phyloP scores from a whole-genome alignment of 177 flowering plant species.

The Vitis hybrid region DNA sequence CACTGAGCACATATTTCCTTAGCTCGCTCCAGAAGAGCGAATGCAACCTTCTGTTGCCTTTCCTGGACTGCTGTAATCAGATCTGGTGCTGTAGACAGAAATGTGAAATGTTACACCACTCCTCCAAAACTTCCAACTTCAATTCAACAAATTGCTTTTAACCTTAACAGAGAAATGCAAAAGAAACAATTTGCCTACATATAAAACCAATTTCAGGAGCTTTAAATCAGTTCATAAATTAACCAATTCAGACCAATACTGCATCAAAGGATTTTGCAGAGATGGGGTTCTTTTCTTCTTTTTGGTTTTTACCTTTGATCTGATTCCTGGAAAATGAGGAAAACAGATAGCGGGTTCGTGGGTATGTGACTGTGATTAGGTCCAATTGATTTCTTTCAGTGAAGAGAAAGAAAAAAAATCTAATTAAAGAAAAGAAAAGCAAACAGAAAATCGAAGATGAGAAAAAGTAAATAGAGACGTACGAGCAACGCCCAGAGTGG shows the following conservation, averaged over 20 bases:
- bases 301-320: no score
- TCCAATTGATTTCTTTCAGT: neutral
- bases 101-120: no score
- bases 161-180: neutral
- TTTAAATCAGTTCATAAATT: no score
- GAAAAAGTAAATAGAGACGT: slow-evolving; percentile 13
- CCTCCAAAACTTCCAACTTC: neutral
- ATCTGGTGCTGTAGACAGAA: slow-evolving; percentile 45
- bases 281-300: no score
- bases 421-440: neutral
- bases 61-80: slow-evolving; percentile 48
- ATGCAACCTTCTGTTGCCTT: slow-evolving; percentile 40
- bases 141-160: neutral
- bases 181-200: no score
- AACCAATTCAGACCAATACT: no score
- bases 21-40: slow-evolving; percentile 54
- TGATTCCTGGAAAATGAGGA: no score
- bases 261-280: no score
- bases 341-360: neutral
- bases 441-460: neutral
- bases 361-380: no score
- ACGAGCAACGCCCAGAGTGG: slow-evolving; percentile 47
- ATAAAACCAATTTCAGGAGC: no score
- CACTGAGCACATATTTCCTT: slow-evolving; percentile 45
- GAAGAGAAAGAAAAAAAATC: no score